phyloP scores from a whole-genome alignment of 1,139 yeast species.

The Hyphopichia wangnamkhiaoensis region DNA sequence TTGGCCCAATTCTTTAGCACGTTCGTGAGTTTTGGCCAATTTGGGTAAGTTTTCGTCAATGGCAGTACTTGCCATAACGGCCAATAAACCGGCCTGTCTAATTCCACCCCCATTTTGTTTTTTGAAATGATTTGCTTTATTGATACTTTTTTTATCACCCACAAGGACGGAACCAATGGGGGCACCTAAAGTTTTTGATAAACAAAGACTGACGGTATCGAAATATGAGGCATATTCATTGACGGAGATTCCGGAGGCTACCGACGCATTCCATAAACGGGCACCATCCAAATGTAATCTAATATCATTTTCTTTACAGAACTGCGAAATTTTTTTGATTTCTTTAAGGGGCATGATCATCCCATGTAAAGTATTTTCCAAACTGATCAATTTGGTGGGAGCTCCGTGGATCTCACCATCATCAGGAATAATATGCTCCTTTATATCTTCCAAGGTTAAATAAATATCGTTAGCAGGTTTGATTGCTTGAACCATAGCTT shows the following conservation, averaged over 20 bases:
- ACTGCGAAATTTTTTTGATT: constrained; percentile 37
- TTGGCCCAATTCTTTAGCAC: constrained; percentile 53
- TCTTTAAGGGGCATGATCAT: constrained; percentile 46
- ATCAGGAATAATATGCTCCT: constrained; percentile 43
- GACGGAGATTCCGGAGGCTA: constrained; percentile 39
- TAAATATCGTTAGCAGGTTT: constrained; percentile 38
- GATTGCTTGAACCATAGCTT: constrained; percentile 46
- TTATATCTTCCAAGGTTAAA: constrained; percentile 40
- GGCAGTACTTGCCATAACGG: constrained; percentile 44
- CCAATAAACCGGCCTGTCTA: constrained; percentile 45
- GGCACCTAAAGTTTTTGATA: constrained; percentile 48
- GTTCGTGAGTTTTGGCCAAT: constrained; percentile 50
- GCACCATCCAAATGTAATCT: constrained; percentile 50
- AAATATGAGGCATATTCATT: constrained; percentile 41
- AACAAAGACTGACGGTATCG: constrained; percentile 47
- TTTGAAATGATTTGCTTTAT: constrained; percentile 47
- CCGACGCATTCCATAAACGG: constrained; percentile 49
- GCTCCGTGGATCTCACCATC: constrained; percentile 51
- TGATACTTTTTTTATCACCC: constrained; percentile 30
- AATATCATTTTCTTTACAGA: constrained; percentile 35
- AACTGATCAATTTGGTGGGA: constrained; percentile 47
- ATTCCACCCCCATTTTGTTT: constrained; percentile 52
- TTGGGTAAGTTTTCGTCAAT: constrained; percentile 40
- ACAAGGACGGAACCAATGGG: constrained; percentile 50
- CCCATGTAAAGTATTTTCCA: constrained; percentile 50